Conservation (phyloP, 1,284 basidiomycete genomes). For the Cryptococcus sp. region DNA sequence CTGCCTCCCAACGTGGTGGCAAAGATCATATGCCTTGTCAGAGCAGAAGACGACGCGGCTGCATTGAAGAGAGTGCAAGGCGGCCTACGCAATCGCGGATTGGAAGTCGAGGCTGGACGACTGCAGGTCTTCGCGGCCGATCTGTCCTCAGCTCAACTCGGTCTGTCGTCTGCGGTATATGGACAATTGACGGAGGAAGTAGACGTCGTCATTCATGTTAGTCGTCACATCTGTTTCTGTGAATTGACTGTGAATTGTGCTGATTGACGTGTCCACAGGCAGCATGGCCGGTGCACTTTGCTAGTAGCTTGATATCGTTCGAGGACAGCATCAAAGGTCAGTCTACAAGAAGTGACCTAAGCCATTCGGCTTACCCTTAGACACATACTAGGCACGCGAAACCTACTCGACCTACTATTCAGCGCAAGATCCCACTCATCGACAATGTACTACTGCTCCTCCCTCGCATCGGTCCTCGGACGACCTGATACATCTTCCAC, state of each 20-base stretch:
- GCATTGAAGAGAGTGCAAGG: conserved; percentile 29
- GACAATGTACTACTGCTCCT: conserved; percentile 36
- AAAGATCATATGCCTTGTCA: conserved; percentile 48
- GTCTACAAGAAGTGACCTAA: neutral
- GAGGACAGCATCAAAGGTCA: conserved; percentile 38
- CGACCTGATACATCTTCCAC: neutral
- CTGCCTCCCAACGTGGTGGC: conserved; percentile 15
- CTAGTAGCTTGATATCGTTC: conserved; percentile 38
- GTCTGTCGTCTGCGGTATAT: conserved; percentile 18
- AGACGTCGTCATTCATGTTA: conserved; percentile 34
- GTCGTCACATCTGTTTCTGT: conserved; percentile 5
- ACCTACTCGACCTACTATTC: conserved; percentile 29
- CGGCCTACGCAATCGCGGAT: conserved; percentile 17
- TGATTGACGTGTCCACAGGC: conserved; percentile 24
- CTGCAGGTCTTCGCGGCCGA: conserved; percentile 18
- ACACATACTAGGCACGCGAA: conserved; percentile 21
- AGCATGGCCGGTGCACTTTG: conserved; percentile 50
- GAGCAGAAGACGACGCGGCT: conserved; percentile 34
- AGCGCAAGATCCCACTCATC: conserved; percentile 5
- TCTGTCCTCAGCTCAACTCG: conserved; percentile 15
- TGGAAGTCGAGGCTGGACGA: conserved; percentile 4
- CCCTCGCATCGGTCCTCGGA: conserved; percentile 38
- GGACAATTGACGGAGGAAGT: conserved; percentile 14
- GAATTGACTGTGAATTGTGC: neutral
- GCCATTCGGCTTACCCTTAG: neutral